Percentiles rank a stretch among this genome's conserved stretches.
Conservation (phyloP, 139 green algal genomes). For the Micractinium conductrix region DNA sequence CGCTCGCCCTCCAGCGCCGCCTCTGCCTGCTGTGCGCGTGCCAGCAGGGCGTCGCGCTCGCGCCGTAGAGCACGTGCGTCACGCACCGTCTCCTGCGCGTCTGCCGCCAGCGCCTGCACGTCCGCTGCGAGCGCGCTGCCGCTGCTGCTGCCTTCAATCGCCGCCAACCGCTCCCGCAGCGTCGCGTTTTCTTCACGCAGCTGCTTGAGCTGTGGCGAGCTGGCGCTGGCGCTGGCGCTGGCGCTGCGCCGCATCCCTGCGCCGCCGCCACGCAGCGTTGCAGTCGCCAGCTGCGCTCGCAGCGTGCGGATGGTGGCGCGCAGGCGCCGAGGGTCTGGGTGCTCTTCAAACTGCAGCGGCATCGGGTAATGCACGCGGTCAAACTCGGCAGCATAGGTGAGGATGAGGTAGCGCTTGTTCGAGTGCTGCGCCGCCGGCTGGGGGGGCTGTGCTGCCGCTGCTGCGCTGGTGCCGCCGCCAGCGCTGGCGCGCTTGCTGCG, state of each 20-base stretch:
- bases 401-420: conserved; percentile 94
- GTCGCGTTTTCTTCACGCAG: conserved; percentile 71
- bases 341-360: conserved; percentile 79
- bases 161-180: conserved; percentile 53
- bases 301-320: conserved; percentile 66
- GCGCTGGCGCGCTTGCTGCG: conserved; percentile 58
- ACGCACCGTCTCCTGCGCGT: conserved; percentile 51
- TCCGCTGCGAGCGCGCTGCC: conserved; percentile 6
- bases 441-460: neutral
- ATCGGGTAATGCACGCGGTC: conserved; percentile 93
- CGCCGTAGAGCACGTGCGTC: conserved; percentile 68
- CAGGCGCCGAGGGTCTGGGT: conserved; percentile 70
- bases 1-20: conserved; percentile 71
- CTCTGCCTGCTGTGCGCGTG: conserved; percentile 59
- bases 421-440: conserved; percentile 12
- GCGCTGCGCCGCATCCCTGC: neutral
- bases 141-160: neutral
- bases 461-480: neutral
- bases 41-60: conserved; percentile 72
- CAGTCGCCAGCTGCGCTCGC: conserved; percentile 46
- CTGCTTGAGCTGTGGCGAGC: conserved; percentile 47
- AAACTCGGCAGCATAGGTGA: conserved; percentile 92
- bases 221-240: neutral
- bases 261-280: neutral
- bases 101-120: conserved; percentile 52